Evolutionary conservation across 148 eudicot genomes (phyloP).

Genomic region (Salicornia ramosissima): DNA sequence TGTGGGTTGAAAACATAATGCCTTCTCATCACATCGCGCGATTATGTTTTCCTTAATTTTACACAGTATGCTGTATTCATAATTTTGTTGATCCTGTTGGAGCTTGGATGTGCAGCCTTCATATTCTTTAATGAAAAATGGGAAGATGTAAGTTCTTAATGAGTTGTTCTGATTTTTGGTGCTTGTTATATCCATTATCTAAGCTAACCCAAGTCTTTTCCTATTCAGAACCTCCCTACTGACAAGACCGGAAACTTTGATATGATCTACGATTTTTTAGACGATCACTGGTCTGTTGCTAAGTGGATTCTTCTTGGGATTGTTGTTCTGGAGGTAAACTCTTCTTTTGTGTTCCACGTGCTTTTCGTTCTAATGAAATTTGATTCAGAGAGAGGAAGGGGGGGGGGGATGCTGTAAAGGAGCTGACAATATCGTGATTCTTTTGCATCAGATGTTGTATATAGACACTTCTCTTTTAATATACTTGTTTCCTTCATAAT

Average conservation of each 20-base stretch:
- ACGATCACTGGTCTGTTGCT: constrained; percentile 60
- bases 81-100: constrained; percentile 70
- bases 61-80: constrained; percentile 69
- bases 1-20: constrained; percentile 5
- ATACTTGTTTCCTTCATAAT: too few relatives aligned
- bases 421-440: too few relatives aligned
- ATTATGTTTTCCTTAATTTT: constrained; percentile 49
- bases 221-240: constrained; percentile 60
- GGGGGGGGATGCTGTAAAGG: too few relatives aligned
- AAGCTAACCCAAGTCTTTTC: not conserved
- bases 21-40: not conserved
- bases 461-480: too few relatives aligned
- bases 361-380: not conserved
- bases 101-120: constrained; percentile 79
- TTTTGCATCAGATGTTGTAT: too few relatives aligned
- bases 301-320: constrained; percentile 92
- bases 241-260: constrained; percentile 82
- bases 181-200: constrained; percentile 1
- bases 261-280: constrained; percentile 65
- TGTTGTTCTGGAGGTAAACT: constrained; percentile 75
- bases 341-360: not conserved
- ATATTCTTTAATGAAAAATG: constrained; percentile 77
- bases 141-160: constrained; percentile 52
- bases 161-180: constrained; percentile 4
- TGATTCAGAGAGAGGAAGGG: too few relatives aligned